Evolutionary conservation across 306 rosid species (phyloP).

Genomic region (Hylodesmum podocarpum): DNA sequence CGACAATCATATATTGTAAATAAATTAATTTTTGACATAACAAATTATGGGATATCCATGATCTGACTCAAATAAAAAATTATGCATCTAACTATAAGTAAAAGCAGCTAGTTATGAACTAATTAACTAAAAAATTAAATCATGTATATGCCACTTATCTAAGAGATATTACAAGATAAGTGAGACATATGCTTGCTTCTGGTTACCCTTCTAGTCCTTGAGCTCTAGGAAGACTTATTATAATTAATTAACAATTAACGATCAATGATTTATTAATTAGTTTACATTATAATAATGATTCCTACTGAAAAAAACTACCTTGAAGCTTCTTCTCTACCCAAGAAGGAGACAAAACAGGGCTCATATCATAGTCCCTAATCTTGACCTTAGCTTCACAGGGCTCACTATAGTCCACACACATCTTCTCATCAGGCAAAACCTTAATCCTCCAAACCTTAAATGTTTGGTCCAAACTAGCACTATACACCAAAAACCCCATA

Average conservation of each 20-base stretch:
- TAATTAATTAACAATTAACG: no score
- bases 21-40: no score
- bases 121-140: no score
- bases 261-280: background rate
- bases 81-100: no score
- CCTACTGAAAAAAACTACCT: constrained; percentile 29
- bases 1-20: no score
- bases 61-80: no score
- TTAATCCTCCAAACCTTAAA: constrained; percentile 76
- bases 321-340: constrained; percentile 72
- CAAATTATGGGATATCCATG: no score
- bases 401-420: constrained; percentile 26
- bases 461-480: constrained; percentile 70
- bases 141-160: background rate
- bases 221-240: background rate
- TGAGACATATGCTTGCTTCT: background rate
- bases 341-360: constrained; percentile 68
- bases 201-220: background rate
- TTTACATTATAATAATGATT: background rate
- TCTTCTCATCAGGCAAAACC: constrained; percentile 50
- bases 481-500: constrained; percentile 59
- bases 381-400: constrained; percentile 27
- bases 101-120: no score
- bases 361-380: constrained; percentile 39
- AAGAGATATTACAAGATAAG: background rate